These are phyloP conservation scores for Macroventuria anomochaeta DNA, from an alignment of 2,329 filamentous ascomycete genomes.

Conservation along the genomic window DNA sequence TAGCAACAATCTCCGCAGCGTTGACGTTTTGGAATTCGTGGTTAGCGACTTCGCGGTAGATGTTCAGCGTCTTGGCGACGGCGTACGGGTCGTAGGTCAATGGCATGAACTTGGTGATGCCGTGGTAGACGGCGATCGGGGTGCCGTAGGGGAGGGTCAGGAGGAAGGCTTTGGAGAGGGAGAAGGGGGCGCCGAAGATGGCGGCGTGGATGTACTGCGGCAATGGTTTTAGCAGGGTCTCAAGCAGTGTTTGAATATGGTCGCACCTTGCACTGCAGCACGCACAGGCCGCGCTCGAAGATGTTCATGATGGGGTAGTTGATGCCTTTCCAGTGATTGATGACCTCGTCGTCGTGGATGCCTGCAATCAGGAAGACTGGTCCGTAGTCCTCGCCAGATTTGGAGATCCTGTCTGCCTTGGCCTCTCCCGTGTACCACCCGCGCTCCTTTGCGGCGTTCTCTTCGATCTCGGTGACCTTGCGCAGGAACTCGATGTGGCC, in stretches of 20 bases:
- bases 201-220: slow-evolving; percentile 82
- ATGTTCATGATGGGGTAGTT: slow-evolving; percentile 99
- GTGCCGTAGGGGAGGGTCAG: slow-evolving; percentile 69
- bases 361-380: slow-evolving; percentile 91
- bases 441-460: slow-evolving; percentile 67
- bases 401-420: slow-evolving; percentile 66
- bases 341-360: slow-evolving; percentile 91
- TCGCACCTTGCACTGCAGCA: slow-evolving; percentile 87
- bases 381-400: slow-evolving; percentile 73
- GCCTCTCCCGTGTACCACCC: slow-evolving; percentile 78
- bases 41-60: slow-evolving; percentile 78
- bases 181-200: slow-evolving; percentile 88
- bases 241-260: neutral
- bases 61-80: slow-evolving; percentile 79
- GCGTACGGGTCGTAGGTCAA: slow-evolving; percentile 67
- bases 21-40: slow-evolving; percentile 90
- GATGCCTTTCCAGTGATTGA: slow-evolving; percentile 95
- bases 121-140: slow-evolving; percentile 88
- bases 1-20: slow-evolving; percentile 86
- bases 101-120: slow-evolving; percentile 90
- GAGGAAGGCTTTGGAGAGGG: slow-evolving; percentile 80
- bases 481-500: slow-evolving; percentile 96
- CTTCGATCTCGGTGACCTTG: slow-evolving; percentile 75
- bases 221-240: neutral
- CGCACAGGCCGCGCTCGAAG: slow-evolving; percentile 92